Evolutionary conservation across 306 rosid species (phyloP).

Genomic region (Vachellia pachyceras): DNA sequence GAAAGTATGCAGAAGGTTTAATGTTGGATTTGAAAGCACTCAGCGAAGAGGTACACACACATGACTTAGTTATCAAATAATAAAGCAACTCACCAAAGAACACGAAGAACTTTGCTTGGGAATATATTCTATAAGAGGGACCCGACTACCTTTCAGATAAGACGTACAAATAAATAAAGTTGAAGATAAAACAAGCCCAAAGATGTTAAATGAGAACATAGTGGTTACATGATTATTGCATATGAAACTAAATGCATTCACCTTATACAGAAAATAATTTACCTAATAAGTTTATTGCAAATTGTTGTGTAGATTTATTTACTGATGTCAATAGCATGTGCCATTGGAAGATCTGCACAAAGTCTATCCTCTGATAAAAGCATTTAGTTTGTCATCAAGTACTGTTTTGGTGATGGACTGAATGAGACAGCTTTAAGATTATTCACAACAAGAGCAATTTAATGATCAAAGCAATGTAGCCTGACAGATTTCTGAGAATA

Average conservation of each 20-base stretch:
- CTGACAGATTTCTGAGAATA: constrained; percentile 18
- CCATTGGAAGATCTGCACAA: constrained; percentile 30
- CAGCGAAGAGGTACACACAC: constrained; percentile 20
- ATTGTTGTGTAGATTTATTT: constrained; percentile 34
- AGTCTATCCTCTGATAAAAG: constrained; percentile 36
- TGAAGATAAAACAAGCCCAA: constrained; percentile 8
- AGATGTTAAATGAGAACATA: constrained; percentile 8
- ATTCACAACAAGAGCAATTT: constrained; percentile 14
- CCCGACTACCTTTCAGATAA: neutral
- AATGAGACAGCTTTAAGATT: constrained; percentile 14
- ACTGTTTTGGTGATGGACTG: constrained; percentile 19
- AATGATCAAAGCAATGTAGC: constrained; percentile 22
- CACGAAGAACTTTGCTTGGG: constrained; percentile 29
- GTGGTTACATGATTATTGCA: neutral
- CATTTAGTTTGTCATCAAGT: constrained; percentile 15
- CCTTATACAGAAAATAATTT: constrained; percentile 18
- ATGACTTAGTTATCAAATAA: constrained; percentile 19
- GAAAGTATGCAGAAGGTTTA: constrained; percentile 38
- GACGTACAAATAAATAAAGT: constrained; percentile 8
- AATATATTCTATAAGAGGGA: constrained; percentile 26
- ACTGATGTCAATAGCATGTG: constrained; percentile 21
- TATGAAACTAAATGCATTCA: neutral
- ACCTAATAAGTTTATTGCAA: constrained; percentile 8
- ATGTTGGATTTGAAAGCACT: constrained; percentile 34
- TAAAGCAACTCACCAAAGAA: constrained; percentile 29